Evolutionary conservation across 148 eudicot genomes (phyloP), one percentile per base, ranked within the genome.

Genomic region (Rhododendron williamsianum): DNA sequence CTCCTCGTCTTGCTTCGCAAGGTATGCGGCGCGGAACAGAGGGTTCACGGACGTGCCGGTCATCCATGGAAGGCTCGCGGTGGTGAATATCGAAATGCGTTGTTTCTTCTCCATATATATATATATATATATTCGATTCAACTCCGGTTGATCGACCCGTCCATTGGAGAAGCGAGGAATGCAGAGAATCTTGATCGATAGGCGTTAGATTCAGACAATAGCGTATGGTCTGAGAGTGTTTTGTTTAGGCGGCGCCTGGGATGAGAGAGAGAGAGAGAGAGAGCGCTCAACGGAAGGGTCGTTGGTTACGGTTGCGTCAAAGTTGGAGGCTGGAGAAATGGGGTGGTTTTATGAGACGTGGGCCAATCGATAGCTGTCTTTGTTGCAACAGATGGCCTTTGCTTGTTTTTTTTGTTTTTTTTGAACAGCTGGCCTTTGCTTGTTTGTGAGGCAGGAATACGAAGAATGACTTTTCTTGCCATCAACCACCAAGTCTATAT

Each of bases 1-100:
- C 80, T 85, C 87, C n/a, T 84, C 97, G 73, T 89, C 92, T 91
- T 95, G 48, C 19, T 41, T 94, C 54, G 94, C 95, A 33, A 96
- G 94, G 90, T 96, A 96, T 10, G 92, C 93, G 58, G 99, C 99
- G 85, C 99, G 98, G 79, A 96, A 96, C 63, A 96, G 88, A 80
- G 99, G 99, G 84, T 96, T 96, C 21, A 96, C 98, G 76, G 99
- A 92, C 35, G 99, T 96, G 60, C 99, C 98, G 25, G 99, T 96
- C 94, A 96, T 91, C 99, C 99, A 96, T 90, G 99, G 99, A 80
- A 96, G 91, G 91, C 99, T 96, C 77, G 99, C 99, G 46, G 99
- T 96, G 18, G 99, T 96, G 87, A 93, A 95, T 90, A 96, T 95
- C 9, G 96, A 94, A 58, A 96, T 91, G 85, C 94, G 95, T 87